Conservation (phyloP, 495 filamentous ascomycete genomes). For the Talaromyces thailandensis region DNA sequence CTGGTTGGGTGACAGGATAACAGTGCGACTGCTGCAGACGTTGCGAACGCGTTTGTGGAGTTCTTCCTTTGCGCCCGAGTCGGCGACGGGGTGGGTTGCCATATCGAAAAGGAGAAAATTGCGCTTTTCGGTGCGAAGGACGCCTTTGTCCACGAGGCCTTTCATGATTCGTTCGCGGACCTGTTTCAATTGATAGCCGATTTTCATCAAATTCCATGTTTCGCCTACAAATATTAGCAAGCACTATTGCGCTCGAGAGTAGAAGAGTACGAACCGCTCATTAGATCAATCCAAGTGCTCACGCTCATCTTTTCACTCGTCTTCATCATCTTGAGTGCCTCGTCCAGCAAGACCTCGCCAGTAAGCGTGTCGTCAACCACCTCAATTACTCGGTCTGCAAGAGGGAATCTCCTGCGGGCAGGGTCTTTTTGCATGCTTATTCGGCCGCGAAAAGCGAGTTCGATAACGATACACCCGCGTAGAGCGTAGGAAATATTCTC, state of each 20-base stretch:
- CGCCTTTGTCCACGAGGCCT: slow-evolving; percentile 97
- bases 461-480: slow-evolving; percentile 94
- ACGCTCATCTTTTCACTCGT: slow-evolving; percentile 99
- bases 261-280: slow-evolving; percentile 65
- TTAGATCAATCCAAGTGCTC: slow-evolving; percentile 93
- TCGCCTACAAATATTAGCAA: slow-evolving; percentile 52
- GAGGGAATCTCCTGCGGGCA: slow-evolving; percentile 80
- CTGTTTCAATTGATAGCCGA: slow-evolving; percentile 98
- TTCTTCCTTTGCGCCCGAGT: slow-evolving; percentile 95
- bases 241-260: neutral
- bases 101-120: slow-evolving; percentile 99
- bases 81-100: slow-evolving; percentile 97
- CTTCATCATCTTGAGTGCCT: slow-evolving; percentile 99
- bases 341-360: slow-evolving; percentile 93
- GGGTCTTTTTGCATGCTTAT: slow-evolving; percentile 98
- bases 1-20: slow-evolving; percentile 71
- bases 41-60: slow-evolving; percentile 86
- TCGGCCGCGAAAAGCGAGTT: slow-evolving; percentile 89
- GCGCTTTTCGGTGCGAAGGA: slow-evolving; percentile 95
- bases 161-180: slow-evolving; percentile 95
- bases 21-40: slow-evolving; percentile 85
- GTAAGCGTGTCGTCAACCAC: slow-evolving; percentile 96
- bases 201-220: slow-evolving; percentile 99
- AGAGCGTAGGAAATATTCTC: slow-evolving; percentile 98
- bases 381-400: slow-evolving; percentile 88